These are phyloP conservation scores for Malassezia equina DNA, from an alignment of 1,284 basidiomycete genomes.

Conservation along the genomic window DNA sequence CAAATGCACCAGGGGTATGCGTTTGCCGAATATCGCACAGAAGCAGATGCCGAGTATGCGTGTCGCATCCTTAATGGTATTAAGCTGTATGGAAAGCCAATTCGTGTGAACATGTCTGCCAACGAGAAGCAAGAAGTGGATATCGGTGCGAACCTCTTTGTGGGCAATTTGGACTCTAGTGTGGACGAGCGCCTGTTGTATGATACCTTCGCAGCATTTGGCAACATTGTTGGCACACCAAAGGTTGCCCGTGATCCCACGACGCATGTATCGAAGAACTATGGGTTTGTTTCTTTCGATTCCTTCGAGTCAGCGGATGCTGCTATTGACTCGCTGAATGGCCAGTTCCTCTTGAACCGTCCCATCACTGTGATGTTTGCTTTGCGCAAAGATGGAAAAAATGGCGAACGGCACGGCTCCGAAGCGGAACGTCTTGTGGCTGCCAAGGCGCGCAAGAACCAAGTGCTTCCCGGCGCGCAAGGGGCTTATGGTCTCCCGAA, in stretches of 20 bases:
- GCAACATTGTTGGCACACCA: conserved; percentile 81
- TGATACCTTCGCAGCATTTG: conserved; percentile 91
- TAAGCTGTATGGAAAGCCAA: conserved; percentile 95
- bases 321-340: conserved; percentile 90
- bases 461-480: conserved; percentile 58
- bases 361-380: conserved; percentile 92
- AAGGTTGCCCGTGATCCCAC: conserved; percentile 85
- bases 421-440: conserved; percentile 87
- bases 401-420: conserved; percentile 88
- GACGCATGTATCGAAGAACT: conserved; percentile 79
- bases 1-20: conserved; percentile 97
- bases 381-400: conserved; percentile 97
- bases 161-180: conserved; percentile 84
- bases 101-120: conserved; percentile 89
- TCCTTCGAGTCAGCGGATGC: conserved; percentile 95
- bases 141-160: conserved; percentile 92
- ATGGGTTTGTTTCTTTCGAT: conserved; percentile 91
- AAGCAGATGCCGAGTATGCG: conserved; percentile 96
- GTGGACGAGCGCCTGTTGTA: conserved; percentile 86
- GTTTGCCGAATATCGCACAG: conserved; percentile 95
- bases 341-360: conserved; percentile 95
- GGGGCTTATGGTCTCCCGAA: conserved; percentile 2
- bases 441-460: conserved; percentile 87
- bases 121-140: conserved; percentile 95
- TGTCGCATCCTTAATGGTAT: conserved; percentile 99